These are phyloP conservation scores for Alternaria viburni DNA, from an alignment of 2,329 filamentous ascomycete species.

Conservation along the genomic window DNA sequence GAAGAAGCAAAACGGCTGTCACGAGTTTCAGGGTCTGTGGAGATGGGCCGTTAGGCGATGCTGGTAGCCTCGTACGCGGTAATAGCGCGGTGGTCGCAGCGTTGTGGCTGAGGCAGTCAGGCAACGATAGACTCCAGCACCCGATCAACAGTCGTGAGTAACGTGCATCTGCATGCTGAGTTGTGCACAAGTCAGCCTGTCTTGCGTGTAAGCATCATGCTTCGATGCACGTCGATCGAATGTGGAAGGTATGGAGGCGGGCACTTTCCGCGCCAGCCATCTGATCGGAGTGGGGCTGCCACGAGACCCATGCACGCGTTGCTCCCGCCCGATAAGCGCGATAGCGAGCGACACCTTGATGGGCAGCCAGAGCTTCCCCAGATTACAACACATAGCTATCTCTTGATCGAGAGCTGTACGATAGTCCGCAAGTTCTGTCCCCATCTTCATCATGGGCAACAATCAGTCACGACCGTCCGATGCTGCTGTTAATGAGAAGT, in stretches of 20 bases:
- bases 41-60: neutral
- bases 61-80: neutral
- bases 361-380: constrained; percentile 7
- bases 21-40: neutral
- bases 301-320: constrained; percentile 26
- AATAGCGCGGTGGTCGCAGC: neutral
- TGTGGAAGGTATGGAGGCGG: constrained; percentile 2
- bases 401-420: neutral
- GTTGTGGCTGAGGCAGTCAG: neutral
- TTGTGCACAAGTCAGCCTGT: neutral
- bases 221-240: neutral
- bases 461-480: constrained; percentile 45
- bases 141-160: neutral
- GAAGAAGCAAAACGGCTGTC: constrained; percentile 9
- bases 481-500: constrained; percentile 47
- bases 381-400: constrained; percentile 3
- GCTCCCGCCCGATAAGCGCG: constrained; percentile 21
- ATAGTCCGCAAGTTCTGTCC: neutral
- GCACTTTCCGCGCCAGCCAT: constrained; percentile 4
- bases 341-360: constrained; percentile 23
- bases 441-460: constrained; percentile 38
- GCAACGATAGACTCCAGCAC: neutral
- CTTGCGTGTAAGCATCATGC: neutral
- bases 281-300: constrained; percentile 17
- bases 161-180: neutral